Percentiles rank a stretch among this genome's conserved stretches.
phyloP scores from a whole-genome alignment of 2,329 filamentous ascomycete genomes.

The Ceratocystis colombiana region DNA sequence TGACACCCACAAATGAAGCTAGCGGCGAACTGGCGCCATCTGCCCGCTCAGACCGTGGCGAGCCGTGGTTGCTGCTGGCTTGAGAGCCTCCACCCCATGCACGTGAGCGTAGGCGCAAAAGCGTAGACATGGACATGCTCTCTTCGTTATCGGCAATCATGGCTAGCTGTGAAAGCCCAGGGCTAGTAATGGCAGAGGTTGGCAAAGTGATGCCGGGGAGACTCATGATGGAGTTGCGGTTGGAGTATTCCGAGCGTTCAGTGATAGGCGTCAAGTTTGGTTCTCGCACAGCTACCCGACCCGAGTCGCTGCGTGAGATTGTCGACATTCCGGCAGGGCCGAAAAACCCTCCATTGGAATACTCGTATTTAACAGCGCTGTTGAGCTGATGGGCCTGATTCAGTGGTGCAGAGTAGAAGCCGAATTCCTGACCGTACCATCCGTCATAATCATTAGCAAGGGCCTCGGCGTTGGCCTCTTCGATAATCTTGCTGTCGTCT shows the following conservation, averaged over 20 bases:
- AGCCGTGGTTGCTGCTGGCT: conserved; percentile 50
- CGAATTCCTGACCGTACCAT: conserved; percentile 93
- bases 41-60: conserved; percentile 41
- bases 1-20: conserved; percentile 17
- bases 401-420: conserved; percentile 67
- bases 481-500: conserved; percentile 84
- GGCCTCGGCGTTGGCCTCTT: conserved; percentile 86
- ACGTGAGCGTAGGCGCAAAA: conserved; percentile 61
- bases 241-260: conserved; percentile 90
- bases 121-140: conserved; percentile 61
- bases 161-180: conserved; percentile 68
- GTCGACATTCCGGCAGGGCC: conserved; percentile 51
- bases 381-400: conserved; percentile 38
- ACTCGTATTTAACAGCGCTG: conserved; percentile 43
- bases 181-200: conserved; percentile 47
- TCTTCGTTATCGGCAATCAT: conserved; percentile 47
- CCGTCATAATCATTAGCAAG: conserved; percentile 86
- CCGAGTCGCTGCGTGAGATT: conserved; percentile 61
- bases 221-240: conserved; percentile 81
- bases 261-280: conserved; percentile 94
- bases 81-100: conserved; percentile 78
- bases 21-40: conserved; percentile 40
- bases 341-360: conserved; percentile 80
- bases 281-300: conserved; percentile 64
- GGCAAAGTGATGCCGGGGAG: conserved; percentile 45